These are phyloP conservation scores for Monilinia vaccinii-corymbosi DNA, from an alignment of 2,329 filamentous ascomycete genomes.

Conservation along the genomic window DNA sequence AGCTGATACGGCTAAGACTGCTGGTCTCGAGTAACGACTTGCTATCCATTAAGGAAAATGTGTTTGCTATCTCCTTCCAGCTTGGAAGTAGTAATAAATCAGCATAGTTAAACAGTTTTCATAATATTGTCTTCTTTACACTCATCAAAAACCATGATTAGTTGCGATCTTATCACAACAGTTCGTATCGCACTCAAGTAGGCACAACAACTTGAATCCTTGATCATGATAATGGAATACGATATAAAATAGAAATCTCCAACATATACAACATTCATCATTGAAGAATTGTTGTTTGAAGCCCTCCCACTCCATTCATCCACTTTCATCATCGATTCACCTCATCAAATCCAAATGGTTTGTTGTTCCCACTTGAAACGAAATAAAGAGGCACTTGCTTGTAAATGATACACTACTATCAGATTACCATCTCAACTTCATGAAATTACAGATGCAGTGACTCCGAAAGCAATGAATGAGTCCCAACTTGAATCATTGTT, in stretches of 20 bases:
- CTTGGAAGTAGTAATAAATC: not conserved
- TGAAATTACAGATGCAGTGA: not conserved
- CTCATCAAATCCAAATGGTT: not conserved
- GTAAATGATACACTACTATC: not conserved
- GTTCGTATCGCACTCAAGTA: no score
- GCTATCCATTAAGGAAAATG: not conserved
- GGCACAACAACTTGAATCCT: no score
- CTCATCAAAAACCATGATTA: no score
- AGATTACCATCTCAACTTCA: not conserved
- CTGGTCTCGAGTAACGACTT: not conserved
- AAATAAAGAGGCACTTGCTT: not conserved
- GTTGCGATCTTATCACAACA: no score
- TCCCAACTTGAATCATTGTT: no score
- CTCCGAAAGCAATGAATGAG: not conserved
- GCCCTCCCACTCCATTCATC: not conserved
- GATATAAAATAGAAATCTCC: no score
- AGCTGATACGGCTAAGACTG: fast-evolving
- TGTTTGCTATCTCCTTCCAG: not conserved
- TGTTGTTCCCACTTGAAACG: not conserved
- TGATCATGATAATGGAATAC: no score
- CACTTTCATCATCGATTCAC: not conserved
- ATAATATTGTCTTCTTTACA: no score
- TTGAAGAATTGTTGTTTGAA: not conserved
- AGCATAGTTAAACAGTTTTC: no score
- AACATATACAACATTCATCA: no score